These are phyloP conservation scores for Nasturtium officinale DNA, from an alignment of 345 rosid genomes.

Conservation along the genomic window DNA sequence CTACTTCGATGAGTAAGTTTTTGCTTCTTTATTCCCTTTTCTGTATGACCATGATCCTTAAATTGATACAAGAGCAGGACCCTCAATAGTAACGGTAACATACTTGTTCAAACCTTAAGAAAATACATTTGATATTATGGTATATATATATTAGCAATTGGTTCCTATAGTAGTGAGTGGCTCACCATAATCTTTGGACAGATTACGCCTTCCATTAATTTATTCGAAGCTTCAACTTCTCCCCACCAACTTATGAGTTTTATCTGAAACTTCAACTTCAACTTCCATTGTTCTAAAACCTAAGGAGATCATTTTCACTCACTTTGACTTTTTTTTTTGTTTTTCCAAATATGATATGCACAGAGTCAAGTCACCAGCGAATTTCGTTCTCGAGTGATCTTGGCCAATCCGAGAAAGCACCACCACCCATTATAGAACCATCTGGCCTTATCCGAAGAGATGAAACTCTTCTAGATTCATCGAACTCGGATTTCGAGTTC, in stretches of 20 bases:
- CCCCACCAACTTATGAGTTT: slow-evolving; percentile 22
- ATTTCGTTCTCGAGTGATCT: slow-evolving; percentile 64
- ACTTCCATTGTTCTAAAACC: slow-evolving; percentile 18
- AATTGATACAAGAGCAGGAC: background rate
- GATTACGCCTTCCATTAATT: slow-evolving; percentile 33
- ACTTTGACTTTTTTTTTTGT: slow-evolving; percentile 10
- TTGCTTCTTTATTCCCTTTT: background rate
- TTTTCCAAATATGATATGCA: slow-evolving; percentile 48
- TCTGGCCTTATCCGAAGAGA: slow-evolving; percentile 45
- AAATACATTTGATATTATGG: background rate
- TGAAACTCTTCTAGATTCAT: slow-evolving; percentile 48
- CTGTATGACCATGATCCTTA: background rate
- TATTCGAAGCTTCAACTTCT: slow-evolving; percentile 30
- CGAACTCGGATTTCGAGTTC: slow-evolving; percentile 66
- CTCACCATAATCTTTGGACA: slow-evolving; percentile 40
- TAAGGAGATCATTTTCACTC: slow-evolving; percentile 16
- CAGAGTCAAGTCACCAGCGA: slow-evolving; percentile 59
- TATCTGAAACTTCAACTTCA: background rate
- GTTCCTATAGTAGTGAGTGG: slow-evolving; percentile 32
- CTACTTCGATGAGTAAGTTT: background rate
- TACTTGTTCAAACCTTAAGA: slow-evolving; percentile 11
- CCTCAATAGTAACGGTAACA: slow-evolving; percentile 1
- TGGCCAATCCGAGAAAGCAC: slow-evolving; percentile 41
- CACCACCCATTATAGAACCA: slow-evolving; percentile 29
- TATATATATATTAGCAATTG: background rate